Base-by-base conservation (phyloP, 2,329 filamentous ascomycete genomes). In the Elsinoe ampelina region DNA sequence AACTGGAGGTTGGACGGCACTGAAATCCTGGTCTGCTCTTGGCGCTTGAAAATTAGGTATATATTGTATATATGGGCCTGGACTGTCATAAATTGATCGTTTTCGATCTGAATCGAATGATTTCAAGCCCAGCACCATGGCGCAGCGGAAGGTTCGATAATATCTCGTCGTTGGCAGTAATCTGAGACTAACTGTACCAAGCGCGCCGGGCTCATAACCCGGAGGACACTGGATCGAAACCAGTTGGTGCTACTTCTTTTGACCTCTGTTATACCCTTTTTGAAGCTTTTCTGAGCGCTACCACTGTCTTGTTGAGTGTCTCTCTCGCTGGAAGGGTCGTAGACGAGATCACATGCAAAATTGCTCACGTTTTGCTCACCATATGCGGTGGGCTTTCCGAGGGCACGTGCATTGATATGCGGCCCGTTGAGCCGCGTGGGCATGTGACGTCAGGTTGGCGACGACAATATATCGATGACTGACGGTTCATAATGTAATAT, bases 211-310 rank as follows among this genome's bases (percentile, higher is more conserved):
- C 60, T 62, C 61, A 62, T 62, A 62, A 62, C 61, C 61, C 61
- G 61, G 60, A 62, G 61, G 61, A 42, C 61, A 32, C 47, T 55
- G 60, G 61, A 62, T 62, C 61, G 61, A 62, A 62, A 62, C 61
- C 60, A 57, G 48, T 22, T 45, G 15, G 6, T 15, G 3, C 20
- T 45, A 4, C 15, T 39, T 8, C 10, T 39, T 39, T 39, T 39
- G 36, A 17, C 3, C 36, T 39, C 3, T 39, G 4, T 39, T 13
- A 2, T 3, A 8, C 10, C 15, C 8, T 3, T 3, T 3, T 26
- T 3, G 3, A 6, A 26, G 22, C 22, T 26, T 6, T n/a, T n/a
- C n/a, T n/a, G n/a, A n/a, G n/a, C n/a, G n/a, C n/a, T n/a, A n/a
- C n/a, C n/a, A n/a, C n/a, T n/a, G n/a, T n/a, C n/a, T n/a, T n/a